These are phyloP conservation scores for Globisporangium apiculatum DNA, from an alignment of 352 stramenopile genomes.

Conservation along the genomic window DNA sequence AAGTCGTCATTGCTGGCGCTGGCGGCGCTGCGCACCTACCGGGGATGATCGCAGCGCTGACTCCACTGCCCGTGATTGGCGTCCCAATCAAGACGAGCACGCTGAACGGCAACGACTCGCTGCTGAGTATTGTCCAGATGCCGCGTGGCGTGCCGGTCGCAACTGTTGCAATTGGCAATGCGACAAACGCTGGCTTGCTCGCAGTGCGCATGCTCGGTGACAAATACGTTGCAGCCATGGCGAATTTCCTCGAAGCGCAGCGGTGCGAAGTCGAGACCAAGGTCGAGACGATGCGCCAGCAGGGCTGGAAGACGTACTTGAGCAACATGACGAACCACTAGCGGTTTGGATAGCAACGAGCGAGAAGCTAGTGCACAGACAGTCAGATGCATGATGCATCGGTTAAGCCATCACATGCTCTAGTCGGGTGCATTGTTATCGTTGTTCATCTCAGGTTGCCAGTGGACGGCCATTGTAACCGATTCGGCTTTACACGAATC, in stretches of 20 bases:
- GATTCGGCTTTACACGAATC: too few relatives aligned
- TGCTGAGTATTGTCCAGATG: slow-evolving; percentile 99
- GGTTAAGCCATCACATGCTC: too few relatives aligned
- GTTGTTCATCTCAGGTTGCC: too few relatives aligned
- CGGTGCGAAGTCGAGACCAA: slow-evolving; percentile 91
- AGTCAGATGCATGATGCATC: neutral
- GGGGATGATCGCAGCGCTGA: slow-evolving; percentile 89
- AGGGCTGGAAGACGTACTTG: slow-evolving; percentile 92
- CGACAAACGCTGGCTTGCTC: slow-evolving; percentile 96
- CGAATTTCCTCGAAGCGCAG: slow-evolving; percentile 89
- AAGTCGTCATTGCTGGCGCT: slow-evolving; percentile 93
- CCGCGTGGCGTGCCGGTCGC: slow-evolving; percentile 95
- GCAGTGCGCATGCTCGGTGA: slow-evolving; percentile 93
- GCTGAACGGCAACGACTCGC: slow-evolving; percentile 95
- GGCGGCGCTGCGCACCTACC: slow-evolving; percentile 97
- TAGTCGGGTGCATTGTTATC: too few relatives aligned
- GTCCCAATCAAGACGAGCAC: slow-evolving; percentile 97
- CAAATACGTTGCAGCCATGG: slow-evolving; percentile 84
- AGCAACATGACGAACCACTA: slow-evolving; percentile 48
- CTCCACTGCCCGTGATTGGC: slow-evolving; percentile 89
- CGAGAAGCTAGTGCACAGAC: neutral
- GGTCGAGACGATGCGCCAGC: slow-evolving; percentile 80
- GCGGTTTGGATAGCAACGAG: too few relatives aligned
- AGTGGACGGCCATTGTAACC: too few relatives aligned
- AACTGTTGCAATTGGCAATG: slow-evolving; percentile 98